Base-by-base conservation (phyloP, 2,329 filamentous ascomycete species). In the Ceratocystis diversiconidia region DNA sequence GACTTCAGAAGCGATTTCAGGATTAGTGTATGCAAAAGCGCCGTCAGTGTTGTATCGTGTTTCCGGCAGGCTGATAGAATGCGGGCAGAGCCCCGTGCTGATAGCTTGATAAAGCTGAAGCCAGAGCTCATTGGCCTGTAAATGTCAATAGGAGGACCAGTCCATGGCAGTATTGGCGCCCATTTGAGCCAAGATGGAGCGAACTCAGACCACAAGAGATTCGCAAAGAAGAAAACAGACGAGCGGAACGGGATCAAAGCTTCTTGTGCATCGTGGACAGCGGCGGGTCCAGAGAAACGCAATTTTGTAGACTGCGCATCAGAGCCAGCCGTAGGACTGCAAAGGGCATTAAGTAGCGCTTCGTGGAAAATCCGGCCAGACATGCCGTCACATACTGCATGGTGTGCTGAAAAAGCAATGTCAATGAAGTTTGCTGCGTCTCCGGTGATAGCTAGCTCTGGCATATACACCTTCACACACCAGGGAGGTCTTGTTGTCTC, bases 351-450 rank as follows among this genome's bases (percentile, higher is more conserved):
- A 3, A 80, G 74, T 0, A 85, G 72, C 1, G 74, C 72, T 36
- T 75, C 71, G 68, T 85, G 82, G 68, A 85, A 83, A 1, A 76
- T 70, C 32, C 73, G 72, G 0, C 77, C 78, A 68, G 78, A 77
- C 12, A 76, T 73, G 1, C 82, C 82, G 68, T 85, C 82, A 28
- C 76, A 75, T 19, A 84, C 73, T 0, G 76, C 74, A 69, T 85
- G 82, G 68, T 85, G 82, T 43, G 74, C 80, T 4, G 76, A 74
- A 68, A 83, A 81, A 5, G 77, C 68, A 12, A 81, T 67, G 61
- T 82, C 76, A 43, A 77, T 69, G 5, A 72, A 69, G 3, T 66
- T 36, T 15, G 1, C 17, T 15, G 55, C 28, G 32, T 15, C 57
- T 2, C 22, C 12, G 5, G 3, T 22, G 3, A 15, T 8, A 62